Percentiles rank a stretch among this genome's conserved stretches.
phyloP scores from a whole-genome alignment of 345 rosid species.

The Acer yangbiense region DNA sequence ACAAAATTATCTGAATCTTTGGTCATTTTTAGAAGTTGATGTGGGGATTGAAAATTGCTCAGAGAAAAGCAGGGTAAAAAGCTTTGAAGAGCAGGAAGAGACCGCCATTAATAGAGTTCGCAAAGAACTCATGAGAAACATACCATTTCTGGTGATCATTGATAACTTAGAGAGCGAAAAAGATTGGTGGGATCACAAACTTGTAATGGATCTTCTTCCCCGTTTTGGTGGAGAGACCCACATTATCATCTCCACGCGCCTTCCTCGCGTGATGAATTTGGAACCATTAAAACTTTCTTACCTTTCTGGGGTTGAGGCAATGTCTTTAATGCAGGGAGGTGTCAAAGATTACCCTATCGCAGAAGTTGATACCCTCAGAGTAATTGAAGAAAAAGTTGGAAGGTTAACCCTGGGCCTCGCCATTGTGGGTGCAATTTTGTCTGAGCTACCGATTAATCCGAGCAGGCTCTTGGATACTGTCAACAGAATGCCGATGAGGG shows the following conservation, averaged over 20 bases:
- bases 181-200: constrained; percentile 97
- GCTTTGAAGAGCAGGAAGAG: constrained; percentile 94
- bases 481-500: constrained; percentile 80
- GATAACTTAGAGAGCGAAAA: constrained; percentile 94
- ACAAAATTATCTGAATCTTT: constrained; percentile 85
- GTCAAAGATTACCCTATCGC: constrained; percentile 58
- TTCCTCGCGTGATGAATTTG: constrained; percentile 79
- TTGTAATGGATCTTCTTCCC: constrained; percentile 96
- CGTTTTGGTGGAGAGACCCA: constrained; percentile 95
- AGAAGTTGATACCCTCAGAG: constrained; percentile 74
- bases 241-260: constrained; percentile 74
- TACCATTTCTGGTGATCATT: constrained; percentile 83
- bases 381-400: constrained; percentile 83
- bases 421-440: constrained; percentile 73
- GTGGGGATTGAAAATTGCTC: constrained; percentile 66
- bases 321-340: constrained; percentile 79
- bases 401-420: constrained; percentile 81
- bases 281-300: constrained; percentile 81
- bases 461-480: constrained; percentile 85
- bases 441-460: constrained; percentile 89
- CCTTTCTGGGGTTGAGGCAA: constrained; percentile 84
- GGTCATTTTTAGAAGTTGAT: constrained; percentile 77
- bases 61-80: constrained; percentile 60
- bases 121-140: constrained; percentile 85
- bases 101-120: constrained; percentile 75